phyloP scores from a whole-genome alignment of 164 flowering plant genomes.

The Dillenia turbinata region DNA sequence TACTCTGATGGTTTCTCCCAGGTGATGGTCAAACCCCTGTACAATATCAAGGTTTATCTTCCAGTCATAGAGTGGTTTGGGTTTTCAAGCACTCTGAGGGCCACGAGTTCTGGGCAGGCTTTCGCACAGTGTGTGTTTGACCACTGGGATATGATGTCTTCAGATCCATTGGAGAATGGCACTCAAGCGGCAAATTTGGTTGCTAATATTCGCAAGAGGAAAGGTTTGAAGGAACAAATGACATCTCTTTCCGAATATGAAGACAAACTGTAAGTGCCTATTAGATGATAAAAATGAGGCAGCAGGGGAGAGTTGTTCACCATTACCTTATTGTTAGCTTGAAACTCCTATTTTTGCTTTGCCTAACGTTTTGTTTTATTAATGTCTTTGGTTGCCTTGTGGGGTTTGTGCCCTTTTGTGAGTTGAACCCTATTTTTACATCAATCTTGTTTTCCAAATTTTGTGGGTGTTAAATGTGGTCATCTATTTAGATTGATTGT shows the following conservation, averaged over 20 bases:
- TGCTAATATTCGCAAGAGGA: slow-evolving; percentile 41
- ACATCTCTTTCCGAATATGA: slow-evolving; percentile 50
- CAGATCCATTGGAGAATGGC: slow-evolving; percentile 47
- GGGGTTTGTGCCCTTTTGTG: too few relatives aligned
- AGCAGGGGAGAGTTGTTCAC: too few relatives aligned
- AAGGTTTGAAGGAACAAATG: slow-evolving; percentile 58
- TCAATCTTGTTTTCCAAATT: too few relatives aligned
- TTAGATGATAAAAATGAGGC: too few relatives aligned
- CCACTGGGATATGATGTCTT: slow-evolving; percentile 57
- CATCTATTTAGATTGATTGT: too few relatives aligned
- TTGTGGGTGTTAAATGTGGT: too few relatives aligned
- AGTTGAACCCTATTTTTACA: too few relatives aligned
- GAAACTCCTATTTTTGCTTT: too few relatives aligned
- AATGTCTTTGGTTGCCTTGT: too few relatives aligned
- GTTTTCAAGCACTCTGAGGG: slow-evolving; percentile 38
- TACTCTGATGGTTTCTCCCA: too few relatives aligned
- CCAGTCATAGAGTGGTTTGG: slow-evolving; percentile 55
- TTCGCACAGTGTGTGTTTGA: slow-evolving; percentile 62
- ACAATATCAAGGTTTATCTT: slow-evolving; percentile 53
- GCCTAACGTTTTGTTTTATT: too few relatives aligned
- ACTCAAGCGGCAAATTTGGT: slow-evolving; percentile 37
- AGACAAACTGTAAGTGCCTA: slow-evolving; percentile 38
- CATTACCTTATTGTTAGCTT: too few relatives aligned
- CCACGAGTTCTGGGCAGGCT: slow-evolving; percentile 58
- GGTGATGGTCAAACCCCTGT: slow-evolving; percentile 57